Evolutionary conservation across 2,329 filamentous ascomycete species (phyloP), one percentile per base, ranked within the genome.

Genomic region (Purpureocillium takamizusanense): DNA sequence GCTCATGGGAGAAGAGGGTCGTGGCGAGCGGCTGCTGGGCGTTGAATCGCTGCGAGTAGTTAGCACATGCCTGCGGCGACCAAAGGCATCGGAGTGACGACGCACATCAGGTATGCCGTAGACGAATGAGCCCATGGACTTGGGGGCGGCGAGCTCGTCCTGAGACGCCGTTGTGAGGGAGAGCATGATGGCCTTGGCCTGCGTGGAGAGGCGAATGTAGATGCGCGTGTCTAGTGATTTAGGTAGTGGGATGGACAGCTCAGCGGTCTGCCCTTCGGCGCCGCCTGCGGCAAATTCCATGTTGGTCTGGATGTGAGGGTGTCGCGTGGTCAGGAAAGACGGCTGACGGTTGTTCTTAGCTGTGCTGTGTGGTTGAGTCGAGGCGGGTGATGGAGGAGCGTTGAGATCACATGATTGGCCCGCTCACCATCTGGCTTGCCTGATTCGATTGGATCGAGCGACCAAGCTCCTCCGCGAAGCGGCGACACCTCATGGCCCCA

Each of bases 61-160:
- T 30, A 12, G 11, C 11, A 13, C n/a, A 51, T 45, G 36, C 16
- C 35, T 30, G 37, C 18, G 25, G n/a, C 5, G 9, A 33, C 35
- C 31, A 33, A 31, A 32, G 13, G 30, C 41, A 27, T 36, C 29
- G 33, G 35, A 7, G n/a, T 35, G 18, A 31, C 15, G 15, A 17
- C 39, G 18, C 18, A 95, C 92, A 64, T 95, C 84, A 13, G 92
- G 90, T 58, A 98, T 76, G 3, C 89, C 86, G 57, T 95, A 97
- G 33, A 97, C 86, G 55, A 97, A 90, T 36, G 87, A 95, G 3
- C 92, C 90, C 61, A 97, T 72, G 36, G 74, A 66, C 31, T 74
- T 65, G 7, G 69, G 56, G 8, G 61, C 55, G 11, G 64, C 64
- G n/a, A 61, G 56, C 31, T 77, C 71, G 37, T 75, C 74, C 39